Conservation (phyloP, 2,329 filamentous ascomycete species). For the Capronia americana region DNA sequence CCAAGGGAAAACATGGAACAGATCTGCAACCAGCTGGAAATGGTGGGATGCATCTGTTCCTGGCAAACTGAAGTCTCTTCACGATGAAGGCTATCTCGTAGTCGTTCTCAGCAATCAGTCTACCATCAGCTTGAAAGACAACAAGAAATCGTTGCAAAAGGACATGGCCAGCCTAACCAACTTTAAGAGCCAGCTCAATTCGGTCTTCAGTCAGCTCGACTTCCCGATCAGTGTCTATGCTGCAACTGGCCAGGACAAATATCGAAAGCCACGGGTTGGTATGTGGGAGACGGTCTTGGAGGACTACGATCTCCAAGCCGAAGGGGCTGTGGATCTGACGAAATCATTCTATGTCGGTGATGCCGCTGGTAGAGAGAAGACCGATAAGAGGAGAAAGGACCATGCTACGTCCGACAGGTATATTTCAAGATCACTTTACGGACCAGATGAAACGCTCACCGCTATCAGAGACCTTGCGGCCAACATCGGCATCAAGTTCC, state of each 20-base stretch:
- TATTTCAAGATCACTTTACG: background rate
- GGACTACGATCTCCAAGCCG: slow-evolving; percentile 64
- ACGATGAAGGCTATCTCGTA: slow-evolving; percentile 75
- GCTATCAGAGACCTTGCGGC: slow-evolving; percentile 75
- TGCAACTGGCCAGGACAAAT: slow-evolving; percentile 80
- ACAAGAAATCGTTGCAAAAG: slow-evolving; percentile 72
- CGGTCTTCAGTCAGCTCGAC: slow-evolving; percentile 73
- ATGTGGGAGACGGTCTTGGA: slow-evolving; percentile 80
- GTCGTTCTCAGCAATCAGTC: slow-evolving; percentile 89
- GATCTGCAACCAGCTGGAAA: slow-evolving; percentile 80
- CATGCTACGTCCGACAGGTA: slow-evolving; percentile 67
- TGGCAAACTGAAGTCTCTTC: slow-evolving; percentile 67
- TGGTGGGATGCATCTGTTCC: slow-evolving; percentile 87
- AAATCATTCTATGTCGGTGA: slow-evolving; percentile 88
- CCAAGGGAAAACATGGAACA: slow-evolving; percentile 79
- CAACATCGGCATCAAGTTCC: slow-evolving; percentile 80
- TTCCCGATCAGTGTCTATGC: slow-evolving; percentile 83
- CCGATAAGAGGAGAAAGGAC: slow-evolving; percentile 57
- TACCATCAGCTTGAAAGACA: slow-evolving; percentile 75
- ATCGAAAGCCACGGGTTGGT: slow-evolving; percentile 82
- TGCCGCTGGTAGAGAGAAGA: slow-evolving; percentile 65
- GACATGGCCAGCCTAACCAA: slow-evolving; percentile 71
- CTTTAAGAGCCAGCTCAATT: slow-evolving; percentile 82
- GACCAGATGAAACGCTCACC: slow-evolving; percentile 3
- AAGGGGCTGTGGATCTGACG: slow-evolving; percentile 68